Evolutionary conservation across 1,139 yeast genomes (phyloP).

Genomic region (Diutina catenulata): DNA sequence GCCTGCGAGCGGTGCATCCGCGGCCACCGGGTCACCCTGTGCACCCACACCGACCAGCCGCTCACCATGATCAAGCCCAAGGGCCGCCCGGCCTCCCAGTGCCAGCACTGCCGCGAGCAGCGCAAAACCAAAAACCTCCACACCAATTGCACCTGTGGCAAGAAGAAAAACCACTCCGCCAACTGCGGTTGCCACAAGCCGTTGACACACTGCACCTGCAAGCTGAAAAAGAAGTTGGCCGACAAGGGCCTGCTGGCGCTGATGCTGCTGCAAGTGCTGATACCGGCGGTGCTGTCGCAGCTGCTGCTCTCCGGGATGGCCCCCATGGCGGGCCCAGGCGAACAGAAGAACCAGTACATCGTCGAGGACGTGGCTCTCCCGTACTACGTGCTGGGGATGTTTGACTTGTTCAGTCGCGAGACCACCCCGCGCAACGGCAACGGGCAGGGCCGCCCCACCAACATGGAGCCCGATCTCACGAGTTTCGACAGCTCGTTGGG

Average conservation of each 20-base stretch:
- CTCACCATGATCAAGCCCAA: conserved; percentile 89
- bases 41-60: conserved; percentile 87
- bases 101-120: conserved; percentile 76
- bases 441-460: background rate
- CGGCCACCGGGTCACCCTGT: conserved; percentile 90
- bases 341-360: conserved; percentile 19
- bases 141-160: conserved; percentile 64
- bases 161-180: conserved; percentile 38
- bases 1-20: conserved; percentile 95
- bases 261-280: conserved; percentile 2
- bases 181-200: conserved; percentile 46
- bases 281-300: background rate
- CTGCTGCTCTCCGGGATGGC: background rate
- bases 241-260: conserved; percentile 2
- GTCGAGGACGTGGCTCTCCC: conserved; percentile 24
- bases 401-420: conserved; percentile 8
- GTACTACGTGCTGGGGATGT: conserved; percentile 19
- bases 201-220: conserved; percentile 52
- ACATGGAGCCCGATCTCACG: no score
- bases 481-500: no score
- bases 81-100: conserved; percentile 91
- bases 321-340: conserved; percentile 5
- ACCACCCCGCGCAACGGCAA: conserved; percentile 1
- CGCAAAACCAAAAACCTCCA: conserved; percentile 62
- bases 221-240: conserved; percentile 13